Conservation (phyloP, 2,329 filamentous ascomycete genomes). For the Calonectria montana region DNA sequence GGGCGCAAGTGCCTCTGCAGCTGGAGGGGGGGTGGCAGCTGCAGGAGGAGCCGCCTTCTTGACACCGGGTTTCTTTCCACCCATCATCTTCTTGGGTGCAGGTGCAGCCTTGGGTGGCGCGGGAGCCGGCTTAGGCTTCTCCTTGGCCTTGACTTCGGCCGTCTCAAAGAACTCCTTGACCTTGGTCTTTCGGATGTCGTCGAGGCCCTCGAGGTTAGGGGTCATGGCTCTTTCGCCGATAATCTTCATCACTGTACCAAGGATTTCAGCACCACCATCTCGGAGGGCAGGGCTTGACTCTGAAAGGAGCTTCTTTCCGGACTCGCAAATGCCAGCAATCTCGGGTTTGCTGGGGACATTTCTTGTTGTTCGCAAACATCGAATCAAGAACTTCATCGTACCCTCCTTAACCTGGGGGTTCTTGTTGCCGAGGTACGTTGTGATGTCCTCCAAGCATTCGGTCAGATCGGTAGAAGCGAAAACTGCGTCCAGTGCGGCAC, state of each 20-base stretch:
- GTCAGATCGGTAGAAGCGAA: conserved; percentile 75
- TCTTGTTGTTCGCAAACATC: conserved; percentile 84
- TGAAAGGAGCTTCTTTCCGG: conserved; percentile 87
- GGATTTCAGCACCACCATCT: conserved; percentile 88
- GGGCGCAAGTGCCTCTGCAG: conserved; percentile 66
- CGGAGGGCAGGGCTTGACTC: conserved; percentile 89
- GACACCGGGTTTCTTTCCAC: conserved; percentile 54
- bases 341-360: conserved; percentile 88
- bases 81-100: conserved; percentile 59
- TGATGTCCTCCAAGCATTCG: conserved; percentile 92
- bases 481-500: conserved; percentile 81
- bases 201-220: conserved; percentile 88
- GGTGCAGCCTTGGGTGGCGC: conserved; percentile 61
- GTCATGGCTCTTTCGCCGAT: conserved; percentile 97
- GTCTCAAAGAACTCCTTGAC: conserved; percentile 91
- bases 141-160: conserved; percentile 60
- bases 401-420: conserved; percentile 98
- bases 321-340: conserved; percentile 86
- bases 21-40: conserved; percentile 55
- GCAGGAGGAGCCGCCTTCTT: conserved; percentile 60
- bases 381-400: conserved; percentile 91
- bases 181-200: conserved; percentile 95
- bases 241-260: conserved; percentile 98
- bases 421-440: conserved; percentile 88
- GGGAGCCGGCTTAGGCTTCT: conserved; percentile 85